Evolutionary conservation across 768 basidiomycete genomes (phyloP), one percentile per base, ranked within the genome.

Genomic region (Xanthoconium stramineum): DNA sequence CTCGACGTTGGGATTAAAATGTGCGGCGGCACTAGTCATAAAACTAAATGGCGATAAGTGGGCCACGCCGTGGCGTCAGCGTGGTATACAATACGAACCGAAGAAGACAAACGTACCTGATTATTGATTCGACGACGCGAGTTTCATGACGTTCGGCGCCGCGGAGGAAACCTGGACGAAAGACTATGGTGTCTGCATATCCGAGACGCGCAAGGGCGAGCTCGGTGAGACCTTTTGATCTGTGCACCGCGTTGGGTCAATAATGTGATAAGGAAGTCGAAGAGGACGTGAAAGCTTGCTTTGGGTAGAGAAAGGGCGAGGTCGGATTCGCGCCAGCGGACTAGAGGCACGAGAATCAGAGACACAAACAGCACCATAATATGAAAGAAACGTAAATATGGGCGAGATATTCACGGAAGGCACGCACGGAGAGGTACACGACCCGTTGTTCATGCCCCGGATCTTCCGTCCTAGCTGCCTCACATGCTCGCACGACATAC

Each of bases 221-320:
- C 67, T 92, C 91, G 0, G 91, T 92, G 32, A 83, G 71, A 15
- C 88, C 91, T 70, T 91, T 91, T 62, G 82, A 84, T 77, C 85
- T 89, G 49, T 42, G 28, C n/a, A 11, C 9, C 14, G 47, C 32
- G 14, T 6, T 9, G 29, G 44, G 44, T 45, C 6, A 43, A 20
- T n/a, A 9, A 8, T 12, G 33, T 12, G 33, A 35, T 8, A 12
- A 35, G 12, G 6, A 35, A 35, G 33, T 6, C 33, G 12, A 9
- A 3, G 7, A 19, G 24, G 20, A 24, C 24, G 24, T 2, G 7
- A 9, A n/a, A 37, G 12, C 71, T 44, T 39, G 81, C 81, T 65
- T 81, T 3, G 72, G 24, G 56, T 89, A 89, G 15, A 88, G 69
- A 61, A 84, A 76, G 0, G 52, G 58, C 5, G 85, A 82, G 1